Evolutionary conservation across 106 monocot genomes (phyloP).

Genomic region (Phalaenopsis aphrodite): DNA sequence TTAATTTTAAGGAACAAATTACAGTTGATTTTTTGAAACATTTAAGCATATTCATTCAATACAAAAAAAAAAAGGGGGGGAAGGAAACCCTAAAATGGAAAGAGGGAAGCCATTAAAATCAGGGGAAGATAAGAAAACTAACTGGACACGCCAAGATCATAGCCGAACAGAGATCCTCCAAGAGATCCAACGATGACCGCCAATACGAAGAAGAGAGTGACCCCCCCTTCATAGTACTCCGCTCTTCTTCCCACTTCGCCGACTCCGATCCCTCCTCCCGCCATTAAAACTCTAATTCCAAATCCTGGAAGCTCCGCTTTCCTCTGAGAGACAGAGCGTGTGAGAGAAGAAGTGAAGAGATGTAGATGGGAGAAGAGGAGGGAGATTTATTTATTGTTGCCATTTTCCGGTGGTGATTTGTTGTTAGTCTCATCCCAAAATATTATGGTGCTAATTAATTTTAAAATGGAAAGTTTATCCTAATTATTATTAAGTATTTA

Average conservation of each 20-base stretch:
- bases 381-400: too few species aligned
- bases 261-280: constrained; percentile 50
- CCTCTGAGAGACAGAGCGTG: too few species aligned
- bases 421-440: too few species aligned
- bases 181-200: constrained; percentile 60
- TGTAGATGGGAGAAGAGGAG: too few species aligned
- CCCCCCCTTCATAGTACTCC: constrained; percentile 43
- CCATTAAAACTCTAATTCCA: constrained; percentile 26
- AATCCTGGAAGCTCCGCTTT: not conserved
- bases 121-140: not conserved
- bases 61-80: not conserved
- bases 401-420: too few species aligned
- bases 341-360: too few species aligned
- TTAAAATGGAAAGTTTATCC: too few species aligned
- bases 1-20: not conserved
- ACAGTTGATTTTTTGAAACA: not conserved
- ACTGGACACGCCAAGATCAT: constrained; percentile 76
- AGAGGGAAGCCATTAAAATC: not conserved
- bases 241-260: constrained; percentile 36
- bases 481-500: too few species aligned
- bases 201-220: constrained; percentile 53
- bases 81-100: not conserved
- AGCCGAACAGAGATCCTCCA: constrained; percentile 71
- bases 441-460: too few species aligned
- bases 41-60: too few species aligned